phyloP scores from a whole-genome alignment of 2,329 filamentous ascomycete species.

The Pseudogymnoascus sp. region DNA sequence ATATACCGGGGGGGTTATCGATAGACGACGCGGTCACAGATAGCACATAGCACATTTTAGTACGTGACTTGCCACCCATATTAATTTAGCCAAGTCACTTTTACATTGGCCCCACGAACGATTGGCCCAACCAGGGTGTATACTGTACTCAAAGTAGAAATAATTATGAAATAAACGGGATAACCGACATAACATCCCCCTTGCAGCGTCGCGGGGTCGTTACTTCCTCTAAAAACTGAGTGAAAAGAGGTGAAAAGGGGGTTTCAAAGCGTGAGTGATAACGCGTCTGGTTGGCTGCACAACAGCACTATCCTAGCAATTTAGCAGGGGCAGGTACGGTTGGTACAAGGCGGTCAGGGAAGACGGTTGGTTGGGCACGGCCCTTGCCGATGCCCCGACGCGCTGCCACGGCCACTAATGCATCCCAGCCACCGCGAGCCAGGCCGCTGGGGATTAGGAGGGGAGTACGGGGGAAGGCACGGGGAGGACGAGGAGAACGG shows the following conservation, averaged over 20 bases:
- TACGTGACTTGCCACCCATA: background rate
- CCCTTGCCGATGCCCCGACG: constrained; percentile 5
- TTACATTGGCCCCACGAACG: background rate
- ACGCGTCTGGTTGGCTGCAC: constrained; percentile 1
- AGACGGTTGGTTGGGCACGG: background rate
- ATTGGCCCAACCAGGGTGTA: background rate
- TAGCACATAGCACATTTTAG: background rate
- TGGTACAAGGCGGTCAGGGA: background rate
- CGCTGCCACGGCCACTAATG: constrained; percentile 5
- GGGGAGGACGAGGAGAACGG: background rate
- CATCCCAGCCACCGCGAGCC: constrained; percentile 7
- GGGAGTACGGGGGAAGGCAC: background rate
- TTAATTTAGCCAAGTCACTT: background rate
- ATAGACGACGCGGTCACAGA: background rate
- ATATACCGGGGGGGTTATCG: background rate
- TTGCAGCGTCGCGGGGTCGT: background rate
- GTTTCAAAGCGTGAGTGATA: background rate
- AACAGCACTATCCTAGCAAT: background rate
- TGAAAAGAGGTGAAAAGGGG: background rate
- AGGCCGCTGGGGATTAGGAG: background rate
- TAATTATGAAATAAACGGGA: background rate
- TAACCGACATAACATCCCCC: background rate
- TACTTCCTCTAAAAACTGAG: background rate
- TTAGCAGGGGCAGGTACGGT: background rate
- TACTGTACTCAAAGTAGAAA: background rate